A percentile compares a stretch with the other conserved stretches of the same genome.
phyloP scores from a whole-genome alignment of 1,284 basidiomycete genomes.

The Heterobasidion annosum region DNA sequence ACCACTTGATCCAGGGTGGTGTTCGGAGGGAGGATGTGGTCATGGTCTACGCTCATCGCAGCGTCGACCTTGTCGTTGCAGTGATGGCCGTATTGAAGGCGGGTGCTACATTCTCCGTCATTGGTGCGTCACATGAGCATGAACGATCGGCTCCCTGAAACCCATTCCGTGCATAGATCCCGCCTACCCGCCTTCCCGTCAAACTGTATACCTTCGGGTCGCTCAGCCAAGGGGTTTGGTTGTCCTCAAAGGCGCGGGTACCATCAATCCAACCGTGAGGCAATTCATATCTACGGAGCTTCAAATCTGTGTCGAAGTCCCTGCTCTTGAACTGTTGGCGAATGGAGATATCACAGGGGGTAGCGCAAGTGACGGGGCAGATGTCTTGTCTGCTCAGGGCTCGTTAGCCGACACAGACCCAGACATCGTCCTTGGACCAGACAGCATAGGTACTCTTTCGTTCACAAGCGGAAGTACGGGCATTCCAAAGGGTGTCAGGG shows the following conservation, averaged over 20 bases:
- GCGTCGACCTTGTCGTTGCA: constrained; percentile 94
- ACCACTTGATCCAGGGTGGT: constrained; percentile 82
- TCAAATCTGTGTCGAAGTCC: constrained; percentile 87
- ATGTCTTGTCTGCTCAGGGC: constrained; percentile 44
- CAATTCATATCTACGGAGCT: constrained; percentile 81
- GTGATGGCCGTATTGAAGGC: constrained; percentile 97
- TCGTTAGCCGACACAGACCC: constrained; percentile 66
- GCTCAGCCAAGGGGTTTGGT: constrained; percentile 91
- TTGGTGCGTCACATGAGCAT: constrained; percentile 48
- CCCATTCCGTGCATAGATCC: constrained; percentile 54
- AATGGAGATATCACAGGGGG: constrained; percentile 69
- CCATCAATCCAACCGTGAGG: constrained; percentile 75
- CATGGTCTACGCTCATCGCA: constrained; percentile 97
- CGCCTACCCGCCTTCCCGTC: constrained; percentile 90
- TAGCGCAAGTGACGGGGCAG: constrained; percentile 23
- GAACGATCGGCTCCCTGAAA: background rate
- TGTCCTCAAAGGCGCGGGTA: constrained; percentile 87
- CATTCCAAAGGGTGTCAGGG: constrained; percentile 95
- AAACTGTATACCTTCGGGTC: constrained; percentile 94
- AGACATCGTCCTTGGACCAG: constrained; percentile 83
- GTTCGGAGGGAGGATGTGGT: constrained; percentile 94
- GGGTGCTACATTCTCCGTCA: constrained; percentile 96
- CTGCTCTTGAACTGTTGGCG: constrained; percentile 73
- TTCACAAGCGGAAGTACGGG: constrained; percentile 99
- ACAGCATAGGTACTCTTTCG: constrained; percentile 90